phyloP scores from a whole-genome alignment of 805 yeast species.

The Spathaspora arborariae region DNA sequence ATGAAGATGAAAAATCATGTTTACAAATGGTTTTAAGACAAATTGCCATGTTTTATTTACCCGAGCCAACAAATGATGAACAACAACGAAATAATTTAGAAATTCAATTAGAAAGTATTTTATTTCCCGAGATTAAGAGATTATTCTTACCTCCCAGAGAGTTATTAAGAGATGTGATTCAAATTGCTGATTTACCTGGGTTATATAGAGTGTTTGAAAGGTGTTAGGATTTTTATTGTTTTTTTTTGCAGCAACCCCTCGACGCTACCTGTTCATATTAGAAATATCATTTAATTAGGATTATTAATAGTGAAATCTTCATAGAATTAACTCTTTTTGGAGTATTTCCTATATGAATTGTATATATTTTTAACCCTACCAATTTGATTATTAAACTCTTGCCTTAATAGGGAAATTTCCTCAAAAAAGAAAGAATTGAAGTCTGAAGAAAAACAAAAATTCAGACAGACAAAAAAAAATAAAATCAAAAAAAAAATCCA shows the following conservation, averaged over 20 bases:
- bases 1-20: conserved; percentile 67
- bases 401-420: not conserved
- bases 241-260: not conserved
- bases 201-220: conserved; percentile 89
- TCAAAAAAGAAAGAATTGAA: not conserved
- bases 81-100: conserved; percentile 21
- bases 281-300: not conserved
- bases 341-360: not conserved
- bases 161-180: conserved; percentile 57
- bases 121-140: conserved; percentile 65
- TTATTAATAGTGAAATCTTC: not conserved
- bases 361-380: too few species aligned
- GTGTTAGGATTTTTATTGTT: conserved; percentile 43
- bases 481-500: too few species aligned
- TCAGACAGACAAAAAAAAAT: not conserved
- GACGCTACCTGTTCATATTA: not conserved
- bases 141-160: conserved; percentile 60
- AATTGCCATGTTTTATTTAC: conserved; percentile 70
- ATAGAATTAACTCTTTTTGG: not conserved
- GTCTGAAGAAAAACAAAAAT: not conserved
- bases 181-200: conserved; percentile 89
- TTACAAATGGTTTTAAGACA: conserved; percentile 61
- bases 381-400: not conserved
- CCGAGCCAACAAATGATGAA: conserved; percentile 39
- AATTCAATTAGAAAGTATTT: conserved; percentile 46